phyloP scores from a whole-genome alignment of 108 stramenopile genomes.

The Schizochytrium sp. region DNA sequence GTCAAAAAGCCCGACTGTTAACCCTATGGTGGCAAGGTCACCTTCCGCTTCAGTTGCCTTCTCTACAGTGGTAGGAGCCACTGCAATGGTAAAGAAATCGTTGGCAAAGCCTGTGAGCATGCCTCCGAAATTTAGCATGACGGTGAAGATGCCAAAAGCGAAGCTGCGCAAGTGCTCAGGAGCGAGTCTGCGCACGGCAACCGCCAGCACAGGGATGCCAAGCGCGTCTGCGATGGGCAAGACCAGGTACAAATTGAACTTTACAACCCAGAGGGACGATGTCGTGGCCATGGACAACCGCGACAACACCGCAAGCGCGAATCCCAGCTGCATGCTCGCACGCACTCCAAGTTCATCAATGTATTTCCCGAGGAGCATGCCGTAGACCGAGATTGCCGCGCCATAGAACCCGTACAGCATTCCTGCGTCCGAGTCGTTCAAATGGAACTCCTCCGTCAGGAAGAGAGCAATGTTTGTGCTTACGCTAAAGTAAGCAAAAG shows the following conservation, averaged over 20 bases:
- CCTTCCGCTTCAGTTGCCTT: too few species aligned
- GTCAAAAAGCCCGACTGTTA: too few species aligned
- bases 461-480: slow-evolving; percentile 12
- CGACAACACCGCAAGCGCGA: slow-evolving; percentile 14
- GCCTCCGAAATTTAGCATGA: slow-evolving; percentile 71
- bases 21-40: too few species aligned
- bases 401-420: slow-evolving; percentile 24
- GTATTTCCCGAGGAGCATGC: background rate
- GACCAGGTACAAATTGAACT: background rate
- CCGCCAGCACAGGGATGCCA: slow-evolving; percentile 26
- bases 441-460: slow-evolving; percentile 18
- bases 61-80: background rate
- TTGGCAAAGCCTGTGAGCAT: slow-evolving; percentile 59
- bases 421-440: slow-evolving; percentile 24
- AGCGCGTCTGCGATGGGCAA: slow-evolving; percentile 21
- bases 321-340: slow-evolving; percentile 13
- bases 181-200: slow-evolving; percentile 21
- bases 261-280: background rate
- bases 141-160: slow-evolving; percentile 72
- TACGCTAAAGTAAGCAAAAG: slow-evolving; percentile 21
- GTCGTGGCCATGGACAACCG: slow-evolving; percentile 10
- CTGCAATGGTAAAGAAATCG: slow-evolving; percentile 54
- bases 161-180: slow-evolving; percentile 45
- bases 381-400: slow-evolving; percentile 12
- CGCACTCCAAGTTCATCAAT: slow-evolving; percentile 24